These are phyloP conservation scores for Cichorium intybus DNA, from an alignment of 140 eudicot species.

Conservation along the genomic window DNA sequence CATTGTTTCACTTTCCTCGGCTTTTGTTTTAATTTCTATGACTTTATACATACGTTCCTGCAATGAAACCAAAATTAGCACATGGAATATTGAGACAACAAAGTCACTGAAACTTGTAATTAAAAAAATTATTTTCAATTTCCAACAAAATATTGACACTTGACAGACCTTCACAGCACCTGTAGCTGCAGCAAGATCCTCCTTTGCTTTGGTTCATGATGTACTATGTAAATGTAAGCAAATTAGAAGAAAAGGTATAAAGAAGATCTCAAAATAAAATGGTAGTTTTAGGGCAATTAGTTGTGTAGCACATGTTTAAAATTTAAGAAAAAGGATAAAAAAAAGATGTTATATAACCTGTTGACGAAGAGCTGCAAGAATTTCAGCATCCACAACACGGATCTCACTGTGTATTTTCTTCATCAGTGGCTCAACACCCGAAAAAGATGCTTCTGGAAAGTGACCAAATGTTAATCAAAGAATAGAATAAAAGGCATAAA, in stretches of 20 bases:
- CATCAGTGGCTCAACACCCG: slow-evolving; percentile 89
- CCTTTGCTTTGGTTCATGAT: slow-evolving; percentile 94
- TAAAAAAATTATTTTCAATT: neutral
- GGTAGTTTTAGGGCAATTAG: neutral
- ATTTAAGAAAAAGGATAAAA: neutral
- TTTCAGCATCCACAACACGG: slow-evolving; percentile 85
- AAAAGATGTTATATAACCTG: slow-evolving; percentile 57
- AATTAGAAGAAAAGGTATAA: neutral
- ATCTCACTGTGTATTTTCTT: no score
- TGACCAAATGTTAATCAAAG: slow-evolving; percentile 23
- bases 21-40: no score
- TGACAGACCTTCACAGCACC: slow-evolving; percentile 81
- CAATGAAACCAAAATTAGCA: no score
- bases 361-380: slow-evolving; percentile 86
- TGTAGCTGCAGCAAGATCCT: slow-evolving; percentile 98
- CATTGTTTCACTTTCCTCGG: no score
- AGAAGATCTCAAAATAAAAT: neutral
- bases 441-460: slow-evolving; percentile 81
- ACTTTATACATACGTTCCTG: no score
- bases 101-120: neutral
- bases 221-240: slow-evolving; percentile 63
- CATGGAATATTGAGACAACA: slow-evolving; percentile 73
- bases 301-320: neutral
- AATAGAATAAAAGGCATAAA: neutral
- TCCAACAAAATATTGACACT: slow-evolving; percentile 8